Base-by-base conservation (phyloP, 305 asterid genomes). In the Rubia tinctorum region DNA sequence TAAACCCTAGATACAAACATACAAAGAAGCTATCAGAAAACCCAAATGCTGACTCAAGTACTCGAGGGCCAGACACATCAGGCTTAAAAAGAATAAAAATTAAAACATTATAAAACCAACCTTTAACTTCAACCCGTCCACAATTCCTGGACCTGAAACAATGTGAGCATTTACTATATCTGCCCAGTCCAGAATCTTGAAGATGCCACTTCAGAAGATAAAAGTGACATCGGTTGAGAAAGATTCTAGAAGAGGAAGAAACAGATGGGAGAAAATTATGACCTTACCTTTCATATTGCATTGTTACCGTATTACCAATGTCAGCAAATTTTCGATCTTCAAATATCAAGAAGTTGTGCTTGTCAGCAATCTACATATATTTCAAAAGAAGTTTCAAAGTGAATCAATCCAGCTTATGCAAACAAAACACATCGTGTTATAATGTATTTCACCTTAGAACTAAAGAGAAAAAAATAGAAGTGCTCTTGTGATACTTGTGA, bases 301-400 rank as follows among this genome's bases (percentile, higher is more conserved):
- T 92, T 75, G 96, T 87, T 78, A 90, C 99, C 1, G 97, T 95
- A 87, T 95, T 95, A 69, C 99, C 99, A 83, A 95, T 95, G 87
- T 95, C 99, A 76, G 98, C 97, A 81, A 95, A 95, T 79, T 95
- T 95, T 61, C 98, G 90, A 76, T 95, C 99, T 83, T 95, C 99
- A 66, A 95, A 95, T 78, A 95, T 89, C 72, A 92, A 84, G 86
- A 95, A 95, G 79, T 87, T 89, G 72, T 95, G 96, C 74, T 88
- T 92, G 17, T 92, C 97, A 85, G 97, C 97, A 64, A 95, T 88
- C 99, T 92, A 84, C 83, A 81, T 17, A 86, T 74, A 60, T 45
- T 4, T 66, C 75, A 75, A 34, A 77, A 71, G 82, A 62, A 83
- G 77, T 44, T n/a, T 17, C n/a, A 72, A 17, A 34, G 17, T 43